Conservation (phyloP, 148 eudicot genomes). For the Camellia japonica region DNA sequence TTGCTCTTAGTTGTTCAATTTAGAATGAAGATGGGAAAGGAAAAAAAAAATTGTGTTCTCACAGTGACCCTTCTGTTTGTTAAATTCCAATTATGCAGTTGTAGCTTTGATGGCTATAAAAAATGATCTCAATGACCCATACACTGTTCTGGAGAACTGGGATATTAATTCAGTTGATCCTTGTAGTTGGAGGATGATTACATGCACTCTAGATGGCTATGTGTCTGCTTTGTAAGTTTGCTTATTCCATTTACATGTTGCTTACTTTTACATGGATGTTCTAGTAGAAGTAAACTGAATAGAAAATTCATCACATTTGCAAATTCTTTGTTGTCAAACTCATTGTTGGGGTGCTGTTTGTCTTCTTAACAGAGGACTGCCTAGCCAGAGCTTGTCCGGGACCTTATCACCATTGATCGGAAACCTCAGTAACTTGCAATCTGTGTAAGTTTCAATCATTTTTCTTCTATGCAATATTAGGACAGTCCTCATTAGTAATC, state of each 20-base stretch:
- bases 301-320: neutral
- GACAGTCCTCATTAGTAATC: neutral
- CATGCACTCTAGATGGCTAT: conserved; percentile 61
- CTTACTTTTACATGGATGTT: neutral
- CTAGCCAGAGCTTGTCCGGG: conserved; percentile 83
- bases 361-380: conserved; percentile 61
- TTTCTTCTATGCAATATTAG: neutral
- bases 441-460: conserved; percentile 54
- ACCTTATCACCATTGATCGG: conserved; percentile 73
- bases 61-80: conserved; percentile 10
- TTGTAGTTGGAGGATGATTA: conserved; percentile 94
- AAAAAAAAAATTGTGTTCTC: neutral
- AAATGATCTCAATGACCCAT: conserved; percentile 58
- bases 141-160: conserved; percentile 77
- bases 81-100: conserved; percentile 46
- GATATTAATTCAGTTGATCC: conserved; percentile 84
- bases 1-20: neutral
- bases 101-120: conserved; percentile 78
- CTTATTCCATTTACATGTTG: neutral
- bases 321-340: neutral
- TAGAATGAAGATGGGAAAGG: neutral
- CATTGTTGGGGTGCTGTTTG: conserved; percentile 6
- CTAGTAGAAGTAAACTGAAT: neutral
- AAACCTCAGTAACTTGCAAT: conserved; percentile 71
- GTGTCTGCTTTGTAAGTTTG: conserved; percentile 74